Conservation (phyloP, 768 basidiomycete genomes). For the Termitomyces sp. region DNA sequence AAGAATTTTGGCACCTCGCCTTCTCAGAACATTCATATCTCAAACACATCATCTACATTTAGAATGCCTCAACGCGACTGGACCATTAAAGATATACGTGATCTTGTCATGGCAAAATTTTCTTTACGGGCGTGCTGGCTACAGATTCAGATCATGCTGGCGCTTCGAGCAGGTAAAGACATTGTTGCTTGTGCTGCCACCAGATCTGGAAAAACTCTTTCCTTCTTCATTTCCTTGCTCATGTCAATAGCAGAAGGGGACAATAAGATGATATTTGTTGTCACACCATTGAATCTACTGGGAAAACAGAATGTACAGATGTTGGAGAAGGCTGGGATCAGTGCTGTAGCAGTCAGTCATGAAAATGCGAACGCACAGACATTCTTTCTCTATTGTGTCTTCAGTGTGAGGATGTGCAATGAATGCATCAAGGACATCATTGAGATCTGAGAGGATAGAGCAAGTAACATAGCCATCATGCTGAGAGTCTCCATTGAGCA, state of each 20-base stretch:
- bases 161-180: neutral
- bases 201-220: conserved; percentile 7
- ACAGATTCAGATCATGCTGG: conserved; percentile 11
- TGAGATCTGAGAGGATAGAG: too few species aligned
- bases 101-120: conserved; percentile 19
- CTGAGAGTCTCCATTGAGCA: too few species aligned
- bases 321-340: conserved; percentile 16
- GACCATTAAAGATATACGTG: conserved; percentile 2
- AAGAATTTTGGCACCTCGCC: too few species aligned
- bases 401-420: too few species aligned
- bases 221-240: conserved; percentile 20
- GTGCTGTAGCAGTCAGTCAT: conserved; percentile 17
- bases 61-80: neutral
- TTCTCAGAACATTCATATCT: too few species aligned
- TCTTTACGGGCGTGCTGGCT: conserved; percentile 10
- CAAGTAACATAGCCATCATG: too few species aligned
- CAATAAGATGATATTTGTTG: conserved; percentile 21
- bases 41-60: too few species aligned
- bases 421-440: too few species aligned
- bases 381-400: too few species aligned
- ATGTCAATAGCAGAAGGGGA: conserved; percentile 16
- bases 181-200: conserved; percentile 11
- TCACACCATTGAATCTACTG: conserved; percentile 31
- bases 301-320: conserved; percentile 25
- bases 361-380: conserved; percentile 13